A percentile compares a stretch with the other conserved stretches of the same genome.
Conservation (phyloP, 257 asterid genomes). For the Solanum lycopersicoides region DNA sequence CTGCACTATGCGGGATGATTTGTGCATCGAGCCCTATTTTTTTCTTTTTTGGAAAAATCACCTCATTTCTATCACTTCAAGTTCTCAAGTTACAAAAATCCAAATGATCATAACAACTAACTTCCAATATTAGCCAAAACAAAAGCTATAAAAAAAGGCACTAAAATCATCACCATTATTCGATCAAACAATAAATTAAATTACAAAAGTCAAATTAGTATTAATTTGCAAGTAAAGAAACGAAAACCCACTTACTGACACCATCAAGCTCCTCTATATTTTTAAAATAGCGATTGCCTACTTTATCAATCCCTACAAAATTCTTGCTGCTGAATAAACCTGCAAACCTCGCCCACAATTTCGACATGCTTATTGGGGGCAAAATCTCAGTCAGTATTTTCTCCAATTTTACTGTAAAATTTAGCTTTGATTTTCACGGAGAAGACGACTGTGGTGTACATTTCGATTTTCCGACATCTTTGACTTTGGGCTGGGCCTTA, state of each 20-base stretch:
- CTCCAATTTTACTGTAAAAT: neutral
- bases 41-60: neutral
- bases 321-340: conserved; percentile 51
- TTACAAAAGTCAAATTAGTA: neutral
- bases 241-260: conserved; percentile 45
- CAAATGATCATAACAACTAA: neutral
- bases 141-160: neutral
- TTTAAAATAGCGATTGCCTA: conserved; percentile 75
- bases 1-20: neutral
- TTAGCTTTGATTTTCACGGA: neutral
- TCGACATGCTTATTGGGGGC: conserved; percentile 31
- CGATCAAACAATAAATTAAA: neutral
- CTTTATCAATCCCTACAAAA: conserved; percentile 58
- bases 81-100: neutral
- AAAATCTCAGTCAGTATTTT: neutral
- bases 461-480: neutral
- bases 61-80: neutral
- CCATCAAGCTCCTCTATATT: conserved; percentile 68
- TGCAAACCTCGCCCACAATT: conserved; percentile 53
- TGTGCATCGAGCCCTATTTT: neutral
- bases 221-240: neutral
- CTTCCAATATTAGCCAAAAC: neutral
- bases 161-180: neutral
- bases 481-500: neutral
- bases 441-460: neutral